phyloP scores from a whole-genome alignment of 305 asterid species.

The Fraxinus floribunda region DNA sequence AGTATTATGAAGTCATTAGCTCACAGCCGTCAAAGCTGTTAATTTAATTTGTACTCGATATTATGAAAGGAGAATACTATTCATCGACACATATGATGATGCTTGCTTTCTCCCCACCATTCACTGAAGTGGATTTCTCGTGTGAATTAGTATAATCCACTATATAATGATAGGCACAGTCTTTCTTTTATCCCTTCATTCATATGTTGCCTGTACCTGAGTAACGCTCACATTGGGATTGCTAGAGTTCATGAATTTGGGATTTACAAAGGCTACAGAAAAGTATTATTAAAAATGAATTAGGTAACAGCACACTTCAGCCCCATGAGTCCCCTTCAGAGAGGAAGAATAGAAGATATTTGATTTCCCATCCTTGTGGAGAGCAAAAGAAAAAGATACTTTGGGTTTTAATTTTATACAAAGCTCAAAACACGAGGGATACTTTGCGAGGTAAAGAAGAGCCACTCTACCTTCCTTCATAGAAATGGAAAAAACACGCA shows the following conservation, averaged over 20 bases:
- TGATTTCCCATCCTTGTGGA: neutral
- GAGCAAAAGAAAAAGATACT: neutral
- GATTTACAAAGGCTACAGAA: neutral
- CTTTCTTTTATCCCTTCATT: neutral
- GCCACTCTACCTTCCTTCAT: neutral
- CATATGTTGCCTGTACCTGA: neutral
- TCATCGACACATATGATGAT: neutral
- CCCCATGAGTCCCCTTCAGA: neutral
- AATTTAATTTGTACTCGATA: neutral
- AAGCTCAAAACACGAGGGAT: neutral
- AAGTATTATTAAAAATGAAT: neutral
- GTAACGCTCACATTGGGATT: neutral
- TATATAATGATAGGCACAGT: neutral
- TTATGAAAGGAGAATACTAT: neutral
- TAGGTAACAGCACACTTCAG: neutral
- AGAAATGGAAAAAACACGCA: neutral
- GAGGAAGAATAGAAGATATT: neutral
- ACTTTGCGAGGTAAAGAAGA: neutral
- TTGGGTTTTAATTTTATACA: neutral
- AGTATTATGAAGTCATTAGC: neutral
- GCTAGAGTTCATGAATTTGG: neutral
- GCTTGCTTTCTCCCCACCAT: neutral
- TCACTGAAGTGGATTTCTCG: neutral
- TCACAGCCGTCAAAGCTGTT: neutral
- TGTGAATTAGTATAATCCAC: neutral